Percentiles rank a stretch among this genome's conserved stretches.
phyloP scores from a whole-genome alignment of 352 stramenopile genomes.

The Phytophthora crassamura region DNA sequence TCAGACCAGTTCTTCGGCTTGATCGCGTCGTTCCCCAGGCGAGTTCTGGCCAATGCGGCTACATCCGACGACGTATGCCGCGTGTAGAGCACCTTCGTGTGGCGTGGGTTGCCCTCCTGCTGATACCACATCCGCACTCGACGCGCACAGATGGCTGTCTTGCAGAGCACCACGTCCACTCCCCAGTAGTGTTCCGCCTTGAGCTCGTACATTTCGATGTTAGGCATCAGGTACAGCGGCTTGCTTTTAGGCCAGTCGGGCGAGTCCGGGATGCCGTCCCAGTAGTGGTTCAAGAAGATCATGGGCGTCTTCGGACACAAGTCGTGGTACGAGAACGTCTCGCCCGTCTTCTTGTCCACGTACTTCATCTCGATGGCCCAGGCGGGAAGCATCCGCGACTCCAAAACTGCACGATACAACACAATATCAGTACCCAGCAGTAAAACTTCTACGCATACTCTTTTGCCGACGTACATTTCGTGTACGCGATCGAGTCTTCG shows the following conservation, averaged over 20 bases:
- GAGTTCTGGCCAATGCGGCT: constrained; percentile 41
- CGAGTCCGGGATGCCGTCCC: constrained; percentile 42
- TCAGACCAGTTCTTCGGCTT: constrained; percentile 54
- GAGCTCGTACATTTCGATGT: constrained; percentile 72
- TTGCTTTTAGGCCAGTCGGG: constrained; percentile 41
- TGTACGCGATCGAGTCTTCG: constrained; percentile 73
- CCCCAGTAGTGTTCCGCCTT: constrained; percentile 56
- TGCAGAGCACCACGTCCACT: constrained; percentile 63
- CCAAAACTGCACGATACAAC: constrained; percentile 28
- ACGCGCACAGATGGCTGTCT: constrained; percentile 56
- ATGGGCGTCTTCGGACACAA: constrained; percentile 51
- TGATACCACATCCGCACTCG: constrained; percentile 56
- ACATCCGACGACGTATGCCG: constrained; percentile 67
- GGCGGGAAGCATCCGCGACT: constrained; percentile 47
- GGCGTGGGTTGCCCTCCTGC: constrained; percentile 59
- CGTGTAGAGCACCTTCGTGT: constrained; percentile 60
- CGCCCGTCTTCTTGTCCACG: constrained; percentile 43
- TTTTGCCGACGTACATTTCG: constrained; percentile 52
- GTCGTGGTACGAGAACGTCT: constrained; percentile 58
- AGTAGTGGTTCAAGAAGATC: constrained; percentile 63
- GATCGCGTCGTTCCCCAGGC: constrained; percentile 36
- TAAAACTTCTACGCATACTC: background rate
- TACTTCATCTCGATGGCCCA: constrained; percentile 59
- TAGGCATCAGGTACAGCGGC: constrained; percentile 48
- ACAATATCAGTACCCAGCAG: background rate